A percentile compares a stretch with the other conserved stretches of the same genome.
Evolutionary conservation across 2,329 filamentous ascomycete genomes (phyloP).

Genomic region (Endoconidiophora laricicola): DNA sequence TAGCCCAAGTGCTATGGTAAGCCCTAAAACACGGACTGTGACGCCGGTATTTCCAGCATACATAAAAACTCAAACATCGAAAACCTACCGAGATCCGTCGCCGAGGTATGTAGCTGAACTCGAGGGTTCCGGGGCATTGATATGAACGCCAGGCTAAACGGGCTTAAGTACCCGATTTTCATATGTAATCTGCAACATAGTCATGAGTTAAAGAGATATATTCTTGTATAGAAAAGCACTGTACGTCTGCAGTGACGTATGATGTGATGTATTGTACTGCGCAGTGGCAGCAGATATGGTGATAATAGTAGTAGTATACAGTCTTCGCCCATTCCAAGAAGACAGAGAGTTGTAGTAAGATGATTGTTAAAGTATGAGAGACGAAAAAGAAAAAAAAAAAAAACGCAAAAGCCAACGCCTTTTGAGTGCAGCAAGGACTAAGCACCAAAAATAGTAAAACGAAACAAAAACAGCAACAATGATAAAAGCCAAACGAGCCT

Average conservation of each 20-base stretch:
- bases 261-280: too few relatives aligned
- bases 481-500: too few relatives aligned
- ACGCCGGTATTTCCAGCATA: not conserved
- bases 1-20: not conserved
- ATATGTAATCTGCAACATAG: not conserved
- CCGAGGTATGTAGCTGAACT: slow-evolving; percentile 2
- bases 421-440: slow-evolving; percentile 4
- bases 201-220: not conserved
- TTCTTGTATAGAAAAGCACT: not conserved
- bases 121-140: slow-evolving; percentile 6
- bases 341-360: too few relatives aligned
- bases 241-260: not conserved
- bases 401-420: slow-evolving; percentile 4
- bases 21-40: slow-evolving; percentile 2
- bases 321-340: not conserved
- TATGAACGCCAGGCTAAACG: not conserved
- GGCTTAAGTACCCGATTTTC: not conserved
- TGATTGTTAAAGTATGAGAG: not conserved
- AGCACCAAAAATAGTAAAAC: not conserved
- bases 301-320: too few relatives aligned
- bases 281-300: too few relatives aligned
- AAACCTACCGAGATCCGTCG: not conserved
- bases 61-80: not conserved
- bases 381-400: not conserved
- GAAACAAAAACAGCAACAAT: not conserved